Conservation (phyloP, 352 stramenopile genomes). For the Pythium volutum region DNA sequence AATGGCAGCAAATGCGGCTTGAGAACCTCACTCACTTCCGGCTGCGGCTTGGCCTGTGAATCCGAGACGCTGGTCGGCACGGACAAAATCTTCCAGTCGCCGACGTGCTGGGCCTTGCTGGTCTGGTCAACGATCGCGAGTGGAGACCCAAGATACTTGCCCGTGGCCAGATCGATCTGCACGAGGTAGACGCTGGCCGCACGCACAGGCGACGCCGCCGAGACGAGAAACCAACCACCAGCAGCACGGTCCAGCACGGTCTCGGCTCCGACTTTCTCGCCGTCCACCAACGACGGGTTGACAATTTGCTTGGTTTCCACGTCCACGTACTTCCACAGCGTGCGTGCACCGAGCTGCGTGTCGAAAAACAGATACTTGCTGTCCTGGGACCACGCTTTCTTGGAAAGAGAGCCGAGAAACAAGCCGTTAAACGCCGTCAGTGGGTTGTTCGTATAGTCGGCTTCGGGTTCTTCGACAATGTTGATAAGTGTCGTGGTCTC, state of each 20-base stretch:
- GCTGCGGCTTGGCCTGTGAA: slow-evolving; percentile 34
- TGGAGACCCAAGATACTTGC: slow-evolving; percentile 33
- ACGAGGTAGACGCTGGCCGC: slow-evolving; percentile 60
- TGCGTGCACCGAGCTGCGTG: slow-evolving; percentile 62
- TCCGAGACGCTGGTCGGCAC: slow-evolving; percentile 56
- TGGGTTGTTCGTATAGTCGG: slow-evolving; percentile 29
- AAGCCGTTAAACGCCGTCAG: slow-evolving; percentile 66
- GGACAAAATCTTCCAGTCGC: slow-evolving; percentile 56
- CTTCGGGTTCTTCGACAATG: slow-evolving; percentile 53
- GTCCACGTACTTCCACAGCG: slow-evolving; percentile 70
- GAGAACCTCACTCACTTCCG: slow-evolving; percentile 30
- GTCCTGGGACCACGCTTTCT: slow-evolving; percentile 59
- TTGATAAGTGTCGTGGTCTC: slow-evolving; percentile 57
- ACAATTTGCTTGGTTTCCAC: slow-evolving; percentile 44
- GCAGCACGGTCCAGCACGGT: slow-evolving; percentile 42
- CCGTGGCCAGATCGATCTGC: slow-evolving; percentile 38
- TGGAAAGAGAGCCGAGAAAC: slow-evolving; percentile 48
- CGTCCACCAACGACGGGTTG: slow-evolving; percentile 54
- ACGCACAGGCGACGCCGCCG: slow-evolving; percentile 49
- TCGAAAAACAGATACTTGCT: slow-evolving; percentile 58
- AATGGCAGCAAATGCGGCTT: slow-evolving; percentile 46
- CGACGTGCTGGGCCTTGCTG: slow-evolving; percentile 34
- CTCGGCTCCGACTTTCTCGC: slow-evolving; percentile 40
- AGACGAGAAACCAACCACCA: slow-evolving; percentile 40
- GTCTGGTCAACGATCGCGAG: slow-evolving; percentile 53